Evolutionary conservation across 2,329 filamentous ascomycete species (phyloP), one percentile per base, ranked within the genome.

Genomic region (Colletotrichum nymphaeae): DNA sequence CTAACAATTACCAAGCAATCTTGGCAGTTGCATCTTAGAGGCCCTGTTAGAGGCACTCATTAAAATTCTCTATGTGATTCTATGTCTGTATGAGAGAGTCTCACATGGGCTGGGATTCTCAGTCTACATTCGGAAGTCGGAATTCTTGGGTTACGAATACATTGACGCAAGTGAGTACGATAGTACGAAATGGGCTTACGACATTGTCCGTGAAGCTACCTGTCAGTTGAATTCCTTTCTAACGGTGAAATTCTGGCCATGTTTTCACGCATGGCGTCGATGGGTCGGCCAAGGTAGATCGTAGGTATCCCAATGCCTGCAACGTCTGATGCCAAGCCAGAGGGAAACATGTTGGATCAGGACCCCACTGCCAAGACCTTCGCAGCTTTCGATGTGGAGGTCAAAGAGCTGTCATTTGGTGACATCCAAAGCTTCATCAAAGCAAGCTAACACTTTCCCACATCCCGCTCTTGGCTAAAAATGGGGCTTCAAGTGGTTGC

Each of bases 391-490:
- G 0, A 16, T 8, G 9, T 62, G 59, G 24, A 26, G 58, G 56
- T 19, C 16, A 37, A n/a, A 53, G 37, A 52, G 52, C 56, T 63
- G 30, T 72, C 52, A 63, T 55, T 37, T 49, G 49, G 22, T 72
- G 69, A 69, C 69, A 63, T 65, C 52, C n/a, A 62, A 4, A 30
- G 30, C 46, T 37, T 72, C 28, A 14, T 62, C 22, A 3, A 35
- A 67, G 30, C n/a, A 67, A n/a, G 42, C 42, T 46, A 46, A 37
- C 24, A 66, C 28, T 8, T 16, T 37, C 32, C 56, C 30, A 63
- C 65, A 42, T 63, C 49, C 64, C 35, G 28, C 19, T 42, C 69
- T 69, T 72, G 65, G 52, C 64, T 22, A 52, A 32, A 52, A 26
- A 26, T 28, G 22, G n/a, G n/a, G n/a, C 49, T 42, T 55, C 1